phyloP scores from a whole-genome alignment of 768 basidiomycete genomes.

The Boletus bicolor region DNA sequence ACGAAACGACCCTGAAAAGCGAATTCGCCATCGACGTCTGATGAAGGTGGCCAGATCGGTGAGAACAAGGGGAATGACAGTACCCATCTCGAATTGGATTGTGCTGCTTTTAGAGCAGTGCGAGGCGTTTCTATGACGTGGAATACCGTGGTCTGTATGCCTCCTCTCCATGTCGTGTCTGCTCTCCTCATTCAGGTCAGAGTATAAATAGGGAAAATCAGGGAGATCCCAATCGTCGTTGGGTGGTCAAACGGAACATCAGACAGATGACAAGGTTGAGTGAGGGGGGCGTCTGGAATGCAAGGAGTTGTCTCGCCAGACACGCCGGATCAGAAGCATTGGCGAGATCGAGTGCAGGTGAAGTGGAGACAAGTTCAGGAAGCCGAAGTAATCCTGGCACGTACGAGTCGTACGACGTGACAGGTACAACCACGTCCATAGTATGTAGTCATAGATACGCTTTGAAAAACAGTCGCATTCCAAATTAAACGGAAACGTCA shows the following conservation, averaged over 20 bases:
- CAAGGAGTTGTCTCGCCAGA: constrained; percentile 60
- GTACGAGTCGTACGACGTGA: constrained; percentile 31
- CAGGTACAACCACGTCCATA: constrained; percentile 39
- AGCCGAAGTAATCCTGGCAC: constrained; percentile 40
- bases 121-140: constrained; percentile 57
- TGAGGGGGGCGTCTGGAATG: constrained; percentile 56
- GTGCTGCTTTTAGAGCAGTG: constrained; percentile 16
- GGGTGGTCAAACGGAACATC: constrained; percentile 71
- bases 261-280: constrained; percentile 64
- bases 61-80: constrained; percentile 52
- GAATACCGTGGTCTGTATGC: constrained; percentile 52
- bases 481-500: constrained; percentile 42
- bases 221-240: constrained; percentile 79
- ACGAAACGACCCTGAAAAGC: constrained; percentile 54
- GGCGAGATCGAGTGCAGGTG: constrained; percentile 57
- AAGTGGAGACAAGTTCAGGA: constrained; percentile 38
- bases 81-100: constrained; percentile 46
- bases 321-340: constrained; percentile 55
- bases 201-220: constrained; percentile 67
- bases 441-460: constrained; percentile 31
- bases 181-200: constrained; percentile 53
- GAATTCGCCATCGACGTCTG: constrained; percentile 54
- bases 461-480: constrained; percentile 70
- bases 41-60: constrained; percentile 55
- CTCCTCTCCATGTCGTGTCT: constrained; percentile 60